Percentiles rank a stretch among this genome's conserved stretches.
Conservation (phyloP, 192 early-diverging fungal species). For the Chytriomyces hyalinus region DNA sequence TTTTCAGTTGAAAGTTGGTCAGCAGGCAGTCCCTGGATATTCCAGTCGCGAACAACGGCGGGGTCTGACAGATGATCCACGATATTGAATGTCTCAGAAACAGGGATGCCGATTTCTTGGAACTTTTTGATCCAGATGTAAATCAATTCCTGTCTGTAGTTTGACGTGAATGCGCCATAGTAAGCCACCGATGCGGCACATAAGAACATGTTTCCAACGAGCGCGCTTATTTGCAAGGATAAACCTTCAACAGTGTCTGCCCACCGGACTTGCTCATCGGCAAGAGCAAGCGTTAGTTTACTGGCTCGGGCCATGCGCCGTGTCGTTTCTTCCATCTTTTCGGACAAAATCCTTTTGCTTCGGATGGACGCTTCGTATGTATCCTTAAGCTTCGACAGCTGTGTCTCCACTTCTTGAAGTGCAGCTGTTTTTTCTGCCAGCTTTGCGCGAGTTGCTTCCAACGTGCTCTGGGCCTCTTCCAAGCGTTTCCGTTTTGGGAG, state of each 20-base stretch:
- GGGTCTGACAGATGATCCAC: conserved; percentile 60
- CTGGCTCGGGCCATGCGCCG: conserved; percentile 58
- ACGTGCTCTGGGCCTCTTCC: conserved; percentile 61
- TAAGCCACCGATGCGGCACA: conserved; percentile 62
- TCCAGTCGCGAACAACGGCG: conserved; percentile 63
- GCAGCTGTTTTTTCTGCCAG: conserved; percentile 64
- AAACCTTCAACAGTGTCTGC: conserved; percentile 59
- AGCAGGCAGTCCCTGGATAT: conserved; percentile 64
- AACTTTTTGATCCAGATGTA: conserved; percentile 54
- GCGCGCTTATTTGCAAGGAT: conserved; percentile 53
- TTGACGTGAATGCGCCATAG: conserved; percentile 65
- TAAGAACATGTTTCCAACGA: conserved; percentile 66
- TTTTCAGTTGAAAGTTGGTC: conserved; percentile 67
- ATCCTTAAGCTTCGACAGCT: conserved; percentile 61
- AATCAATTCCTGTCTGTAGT: conserved; percentile 54
- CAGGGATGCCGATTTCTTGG: conserved; percentile 60
- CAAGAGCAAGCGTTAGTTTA: conserved; percentile 61
- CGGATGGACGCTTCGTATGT: conserved; percentile 61
- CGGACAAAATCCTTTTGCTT: conserved; percentile 57
- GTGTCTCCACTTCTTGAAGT: conserved; percentile 60
- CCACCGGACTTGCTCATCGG: conserved; percentile 70
- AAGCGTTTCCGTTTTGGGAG: conserved; percentile 57
- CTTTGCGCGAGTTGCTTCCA: conserved; percentile 58
- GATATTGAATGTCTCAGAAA: conserved; percentile 60
- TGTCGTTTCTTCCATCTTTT: conserved; percentile 71